These are phyloP conservation scores for Trypanosoma boissoni DNA, from an alignment of 208 protist genomes.

Conservation along the genomic window DNA sequence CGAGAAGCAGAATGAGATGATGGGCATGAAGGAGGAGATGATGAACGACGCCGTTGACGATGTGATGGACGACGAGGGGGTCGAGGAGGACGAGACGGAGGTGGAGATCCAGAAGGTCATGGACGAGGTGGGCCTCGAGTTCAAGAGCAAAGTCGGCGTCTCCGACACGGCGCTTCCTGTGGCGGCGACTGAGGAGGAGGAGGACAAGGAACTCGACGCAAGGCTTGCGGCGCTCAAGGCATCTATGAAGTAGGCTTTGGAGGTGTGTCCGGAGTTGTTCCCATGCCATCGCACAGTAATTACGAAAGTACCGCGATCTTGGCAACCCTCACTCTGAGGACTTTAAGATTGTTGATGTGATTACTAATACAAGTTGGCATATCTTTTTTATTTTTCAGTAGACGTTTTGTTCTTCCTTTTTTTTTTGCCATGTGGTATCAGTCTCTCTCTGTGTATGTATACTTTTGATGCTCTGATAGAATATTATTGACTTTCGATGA, in stretches of 20 bases:
- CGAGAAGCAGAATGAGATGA: constrained; percentile 96
- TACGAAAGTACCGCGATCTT: too few relatives aligned
- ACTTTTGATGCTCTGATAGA: too few relatives aligned
- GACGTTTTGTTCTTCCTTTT: background rate
- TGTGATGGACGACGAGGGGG: constrained; percentile 89
- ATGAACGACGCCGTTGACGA: constrained; percentile 95
- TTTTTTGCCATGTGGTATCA: background rate
- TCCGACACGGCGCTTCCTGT: constrained; percentile 36
- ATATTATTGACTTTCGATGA: too few relatives aligned
- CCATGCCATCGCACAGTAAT: too few relatives aligned
- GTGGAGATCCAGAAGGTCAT: constrained; percentile 89
- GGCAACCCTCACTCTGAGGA: too few relatives aligned
- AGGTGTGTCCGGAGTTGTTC: too few relatives aligned
- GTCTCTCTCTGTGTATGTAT: background rate
- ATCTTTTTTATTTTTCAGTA: background rate
- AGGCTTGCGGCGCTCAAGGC: constrained; percentile 75
- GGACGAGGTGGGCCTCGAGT: constrained; percentile 90
- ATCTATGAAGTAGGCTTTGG: constrained; percentile 61
- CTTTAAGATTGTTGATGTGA: too few relatives aligned
- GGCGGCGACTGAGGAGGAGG: too few relatives aligned
- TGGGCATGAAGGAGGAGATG: constrained; percentile 99
- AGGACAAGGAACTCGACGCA: constrained; percentile 82
- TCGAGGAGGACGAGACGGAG: constrained; percentile 91
- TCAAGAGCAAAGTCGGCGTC: constrained; percentile 78
- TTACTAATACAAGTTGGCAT: too few relatives aligned